phyloP scores from a whole-genome alignment of 495 filamentous ascomycete genomes.

The Aspergillus homomorphus region DNA sequence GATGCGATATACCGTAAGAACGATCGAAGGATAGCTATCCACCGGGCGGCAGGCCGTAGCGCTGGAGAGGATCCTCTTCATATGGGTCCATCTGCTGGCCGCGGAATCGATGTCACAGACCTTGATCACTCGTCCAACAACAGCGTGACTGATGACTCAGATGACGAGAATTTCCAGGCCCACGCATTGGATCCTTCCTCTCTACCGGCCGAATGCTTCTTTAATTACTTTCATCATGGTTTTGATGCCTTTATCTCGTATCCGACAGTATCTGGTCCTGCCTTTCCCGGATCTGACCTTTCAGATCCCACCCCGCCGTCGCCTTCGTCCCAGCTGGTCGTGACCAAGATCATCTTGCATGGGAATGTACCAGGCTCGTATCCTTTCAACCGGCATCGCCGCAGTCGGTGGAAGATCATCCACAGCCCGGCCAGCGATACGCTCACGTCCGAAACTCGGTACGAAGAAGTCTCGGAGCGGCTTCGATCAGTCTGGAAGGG shows the following conservation, averaged over 20 bases:
- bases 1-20: constrained; percentile 93
- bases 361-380: constrained; percentile 94
- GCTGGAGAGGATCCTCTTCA: constrained; percentile 40
- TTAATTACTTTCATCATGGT: constrained; percentile 94
- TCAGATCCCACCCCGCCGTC: constrained; percentile 37
- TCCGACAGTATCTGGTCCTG: constrained; percentile 63
- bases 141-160: constrained; percentile 72
- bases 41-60: constrained; percentile 47
- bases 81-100: constrained; percentile 42
- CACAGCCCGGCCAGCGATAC: constrained; percentile 30
- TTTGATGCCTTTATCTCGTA: constrained; percentile 91
- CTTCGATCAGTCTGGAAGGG: constrained; percentile 70
- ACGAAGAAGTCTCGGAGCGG: constrained; percentile 62
- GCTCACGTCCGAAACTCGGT: constrained; percentile 74
- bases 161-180: constrained; percentile 51
- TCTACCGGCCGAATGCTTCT: constrained; percentile 72
- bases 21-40: constrained; percentile 87
- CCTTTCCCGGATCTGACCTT: constrained; percentile 49
- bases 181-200: constrained; percentile 37
- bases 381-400: constrained; percentile 90
- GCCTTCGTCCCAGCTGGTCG: constrained; percentile 62
- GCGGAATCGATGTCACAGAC: constrained; percentile 51
- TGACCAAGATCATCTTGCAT: constrained; percentile 87
- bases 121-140: constrained; percentile 81
- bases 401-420: constrained; percentile 82